Evolutionary conservation across 2,329 filamentous ascomycete species (phyloP).

Genomic region (Lizonia empirigonia): DNA sequence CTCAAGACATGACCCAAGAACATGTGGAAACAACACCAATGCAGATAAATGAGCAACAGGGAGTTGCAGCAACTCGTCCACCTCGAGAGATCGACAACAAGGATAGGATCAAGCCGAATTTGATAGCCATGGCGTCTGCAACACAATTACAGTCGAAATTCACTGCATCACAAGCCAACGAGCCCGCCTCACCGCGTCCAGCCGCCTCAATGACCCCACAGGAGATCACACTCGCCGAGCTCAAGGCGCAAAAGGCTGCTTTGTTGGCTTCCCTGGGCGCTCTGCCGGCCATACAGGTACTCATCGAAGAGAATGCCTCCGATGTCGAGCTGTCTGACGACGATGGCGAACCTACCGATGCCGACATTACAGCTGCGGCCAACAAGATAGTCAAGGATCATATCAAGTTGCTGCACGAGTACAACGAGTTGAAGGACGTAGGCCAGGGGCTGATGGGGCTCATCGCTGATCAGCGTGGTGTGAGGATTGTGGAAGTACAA

Average conservation of each 20-base stretch:
- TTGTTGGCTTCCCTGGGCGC: conserved; percentile 41
- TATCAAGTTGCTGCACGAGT: conserved; percentile 69
- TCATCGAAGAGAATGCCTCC: conserved; percentile 40
- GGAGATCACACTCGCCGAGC: conserved; percentile 54
- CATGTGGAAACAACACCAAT: background rate
- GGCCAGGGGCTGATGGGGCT: conserved; percentile 69
- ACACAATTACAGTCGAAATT: background rate
- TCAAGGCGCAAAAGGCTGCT: conserved; percentile 51
- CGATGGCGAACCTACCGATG: conserved; percentile 35
- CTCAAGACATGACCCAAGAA: background rate
- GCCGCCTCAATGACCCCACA: conserved; percentile 42
- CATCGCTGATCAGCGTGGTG: conserved; percentile 68
- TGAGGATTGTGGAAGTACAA: conserved; percentile 58
- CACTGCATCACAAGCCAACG: background rate
- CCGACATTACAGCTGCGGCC: conserved; percentile 50
- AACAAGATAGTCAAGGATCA: conserved; percentile 64
- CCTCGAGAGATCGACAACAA: background rate
- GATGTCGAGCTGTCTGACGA: conserved; percentile 16
- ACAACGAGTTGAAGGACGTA: conserved; percentile 74
- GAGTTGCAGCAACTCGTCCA: background rate
- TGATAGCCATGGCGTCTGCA: background rate
- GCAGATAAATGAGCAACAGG: background rate
- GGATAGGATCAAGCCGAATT: too few species aligned
- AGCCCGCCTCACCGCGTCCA: background rate
- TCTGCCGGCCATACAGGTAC: conserved; percentile 41